Evolutionary conservation across 805 yeast genomes (phyloP).

Genomic region (Teunomyces panamensis): DNA sequence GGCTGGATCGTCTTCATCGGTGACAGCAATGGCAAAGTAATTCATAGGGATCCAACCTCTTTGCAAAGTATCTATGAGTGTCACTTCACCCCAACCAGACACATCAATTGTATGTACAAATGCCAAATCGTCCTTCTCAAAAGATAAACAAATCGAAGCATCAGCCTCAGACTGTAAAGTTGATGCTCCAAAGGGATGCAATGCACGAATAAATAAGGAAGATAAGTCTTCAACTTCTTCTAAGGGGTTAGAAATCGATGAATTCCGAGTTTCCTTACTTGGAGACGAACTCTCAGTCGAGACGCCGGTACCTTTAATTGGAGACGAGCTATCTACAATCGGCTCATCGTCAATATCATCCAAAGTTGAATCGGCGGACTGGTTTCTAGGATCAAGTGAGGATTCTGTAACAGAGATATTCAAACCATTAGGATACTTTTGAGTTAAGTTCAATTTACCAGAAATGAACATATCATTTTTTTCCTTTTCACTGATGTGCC

Average conservation of each 20-base stretch:
- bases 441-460: constrained; percentile 8
- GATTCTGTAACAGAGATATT: constrained; percentile 21
- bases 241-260: constrained; percentile 4
- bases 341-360: not conserved
- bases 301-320: not conserved
- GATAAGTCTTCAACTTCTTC: constrained; percentile 44
- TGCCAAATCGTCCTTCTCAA: constrained; percentile 65
- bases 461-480: constrained; percentile 16
- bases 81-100: constrained; percentile 88
- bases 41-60: constrained; percentile 89
- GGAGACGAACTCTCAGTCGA: not conserved
- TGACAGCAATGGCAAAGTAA: constrained; percentile 55
- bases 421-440: constrained; percentile 19
- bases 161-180: constrained; percentile 64
- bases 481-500: constrained; percentile 13
- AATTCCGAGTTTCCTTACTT: not conserved
- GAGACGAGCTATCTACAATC: not conserved
- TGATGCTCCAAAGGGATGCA: constrained; percentile 56
- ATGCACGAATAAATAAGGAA: constrained; percentile 53
- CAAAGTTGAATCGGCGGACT: not conserved
- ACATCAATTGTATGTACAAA: constrained; percentile 77
- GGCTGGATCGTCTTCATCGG: constrained; percentile 21
- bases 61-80: constrained; percentile 56
- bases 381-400: constrained; percentile 14
- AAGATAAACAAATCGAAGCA: constrained; percentile 70